phyloP scores from a whole-genome alignment of 768 basidiomycete genomes.

The Mrakia hoshinonis region DNA sequence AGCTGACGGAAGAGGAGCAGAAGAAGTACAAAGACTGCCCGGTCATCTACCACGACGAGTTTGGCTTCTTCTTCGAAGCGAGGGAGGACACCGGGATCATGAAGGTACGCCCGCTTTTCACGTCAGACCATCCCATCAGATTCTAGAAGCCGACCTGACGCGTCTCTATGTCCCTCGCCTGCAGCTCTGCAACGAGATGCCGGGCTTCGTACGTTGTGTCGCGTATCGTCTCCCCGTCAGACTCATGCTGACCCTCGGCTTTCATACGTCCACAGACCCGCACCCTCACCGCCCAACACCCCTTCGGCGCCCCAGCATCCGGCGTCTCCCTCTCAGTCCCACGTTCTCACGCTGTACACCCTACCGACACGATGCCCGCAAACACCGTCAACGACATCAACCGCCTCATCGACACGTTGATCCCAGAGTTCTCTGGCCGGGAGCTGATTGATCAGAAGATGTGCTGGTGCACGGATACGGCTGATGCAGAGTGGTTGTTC shows the following conservation, averaged over 20 bases:
- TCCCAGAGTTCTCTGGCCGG: constrained; percentile 34
- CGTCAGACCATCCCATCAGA: constrained; percentile 18
- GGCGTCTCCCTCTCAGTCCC: constrained; percentile 32
- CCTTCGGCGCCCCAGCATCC: constrained; percentile 31
- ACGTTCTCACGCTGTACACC: constrained; percentile 38
- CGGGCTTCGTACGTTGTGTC: neutral
- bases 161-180: constrained; percentile 1
- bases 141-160: neutral
- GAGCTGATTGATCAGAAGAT: constrained; percentile 33
- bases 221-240: too few relatives aligned
- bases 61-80: constrained; percentile 40
- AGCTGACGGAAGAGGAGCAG: constrained; percentile 37
- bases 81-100: constrained; percentile 18
- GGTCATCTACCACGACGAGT: constrained; percentile 37
- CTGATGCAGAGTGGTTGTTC: constrained; percentile 36
- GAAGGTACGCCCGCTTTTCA: constrained; percentile 28
- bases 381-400: constrained; percentile 33
- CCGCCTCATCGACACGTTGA: constrained; percentile 33
- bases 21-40: constrained; percentile 32
- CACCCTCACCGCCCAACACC: too few relatives aligned
- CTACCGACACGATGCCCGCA: constrained; percentile 38
- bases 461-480: constrained; percentile 35
- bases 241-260: too few relatives aligned
- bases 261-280: too few relatives aligned
- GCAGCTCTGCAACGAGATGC: constrained; percentile 35